phyloP scores from a whole-genome alignment of 148 eudicot genomes.

The Limonium bicolor region DNA sequence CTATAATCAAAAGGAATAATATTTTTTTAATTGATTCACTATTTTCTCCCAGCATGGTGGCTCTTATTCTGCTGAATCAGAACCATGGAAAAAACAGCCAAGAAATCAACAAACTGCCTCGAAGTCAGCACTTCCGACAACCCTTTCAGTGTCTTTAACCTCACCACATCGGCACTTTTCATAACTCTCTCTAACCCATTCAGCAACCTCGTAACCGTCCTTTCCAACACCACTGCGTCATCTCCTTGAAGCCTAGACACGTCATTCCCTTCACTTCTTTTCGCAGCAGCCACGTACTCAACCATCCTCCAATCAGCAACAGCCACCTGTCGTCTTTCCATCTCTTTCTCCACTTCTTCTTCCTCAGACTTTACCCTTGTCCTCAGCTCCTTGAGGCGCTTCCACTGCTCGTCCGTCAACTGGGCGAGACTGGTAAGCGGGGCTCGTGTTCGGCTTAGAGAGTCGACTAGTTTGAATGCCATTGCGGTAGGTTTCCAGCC shows the following conservation, averaged over 20 bases:
- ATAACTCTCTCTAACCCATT: conserved; percentile 22
- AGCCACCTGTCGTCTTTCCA: conserved; percentile 57
- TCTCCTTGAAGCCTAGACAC: conserved; percentile 13
- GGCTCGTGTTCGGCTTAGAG: conserved; percentile 11
- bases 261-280: background rate
- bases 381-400: conserved; percentile 13
- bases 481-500: conserved; percentile 74
- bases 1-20: too few relatives aligned
- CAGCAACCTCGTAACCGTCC: conserved; percentile 13
- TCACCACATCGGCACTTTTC: conserved; percentile 30
- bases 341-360: conserved; percentile 46
- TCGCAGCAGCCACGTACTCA: conserved; percentile 18
- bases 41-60: too few relatives aligned
- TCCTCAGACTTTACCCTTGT: conserved; percentile 33
- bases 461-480: conserved; percentile 31
- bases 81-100: conserved; percentile 33
- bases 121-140: conserved; percentile 31
- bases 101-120: conserved; percentile 28
- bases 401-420: conserved; percentile 33
- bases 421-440: conserved; percentile 19
- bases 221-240: too few relatives aligned
- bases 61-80: conserved; percentile 25
- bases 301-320: conserved; percentile 35
- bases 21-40: too few relatives aligned
- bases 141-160: conserved; percentile 35